Percentiles rank a stretch among this genome's conserved stretches.
phyloP scores from a whole-genome alignment of 768 basidiomycete genomes.

The Lyophyllum decastes region DNA sequence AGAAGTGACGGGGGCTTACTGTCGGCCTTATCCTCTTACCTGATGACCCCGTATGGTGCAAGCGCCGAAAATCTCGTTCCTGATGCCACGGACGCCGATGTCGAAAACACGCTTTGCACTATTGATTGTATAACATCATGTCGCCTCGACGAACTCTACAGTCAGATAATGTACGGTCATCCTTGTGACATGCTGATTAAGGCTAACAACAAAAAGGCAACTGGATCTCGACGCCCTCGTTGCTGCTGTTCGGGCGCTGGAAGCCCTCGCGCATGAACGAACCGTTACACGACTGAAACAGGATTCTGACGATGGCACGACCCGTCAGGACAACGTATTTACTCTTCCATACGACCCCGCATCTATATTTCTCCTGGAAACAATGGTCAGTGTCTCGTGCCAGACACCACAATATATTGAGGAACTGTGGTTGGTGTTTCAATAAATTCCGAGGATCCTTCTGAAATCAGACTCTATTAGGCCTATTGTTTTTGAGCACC shows the following conservation, averaged over 20 bases:
- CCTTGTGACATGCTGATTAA: background rate
- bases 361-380: slow-evolving; percentile 91
- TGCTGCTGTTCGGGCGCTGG: slow-evolving; percentile 83
- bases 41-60: slow-evolving; percentile 89
- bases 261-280: slow-evolving; percentile 87
- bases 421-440: slow-evolving; percentile 76
- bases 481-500: slow-evolving; percentile 94
- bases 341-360: slow-evolving; percentile 92
- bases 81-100: slow-evolving; percentile 86
- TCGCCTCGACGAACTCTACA: slow-evolving; percentile 91
- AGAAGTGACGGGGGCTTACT: slow-evolving; percentile 88
- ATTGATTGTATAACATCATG: slow-evolving; percentile 96
- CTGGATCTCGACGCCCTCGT: slow-evolving; percentile 79
- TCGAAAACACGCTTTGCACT: slow-evolving; percentile 93
- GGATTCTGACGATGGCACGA: slow-evolving; percentile 58
- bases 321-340: slow-evolving; percentile 42
- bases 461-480: slow-evolving; percentile 40
- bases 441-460: background rate
- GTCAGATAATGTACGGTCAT: slow-evolving; percentile 80
- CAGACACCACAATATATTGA: slow-evolving; percentile 78
- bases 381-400: slow-evolving; percentile 87
- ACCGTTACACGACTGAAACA: slow-evolving; percentile 79
- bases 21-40: slow-evolving; percentile 91
- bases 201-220: slow-evolving; percentile 38
- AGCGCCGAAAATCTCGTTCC: slow-evolving; percentile 77